Evolutionary conservation across 108 stramenopile species (phyloP).

Genomic region (Conticribra guillardii): DNA sequence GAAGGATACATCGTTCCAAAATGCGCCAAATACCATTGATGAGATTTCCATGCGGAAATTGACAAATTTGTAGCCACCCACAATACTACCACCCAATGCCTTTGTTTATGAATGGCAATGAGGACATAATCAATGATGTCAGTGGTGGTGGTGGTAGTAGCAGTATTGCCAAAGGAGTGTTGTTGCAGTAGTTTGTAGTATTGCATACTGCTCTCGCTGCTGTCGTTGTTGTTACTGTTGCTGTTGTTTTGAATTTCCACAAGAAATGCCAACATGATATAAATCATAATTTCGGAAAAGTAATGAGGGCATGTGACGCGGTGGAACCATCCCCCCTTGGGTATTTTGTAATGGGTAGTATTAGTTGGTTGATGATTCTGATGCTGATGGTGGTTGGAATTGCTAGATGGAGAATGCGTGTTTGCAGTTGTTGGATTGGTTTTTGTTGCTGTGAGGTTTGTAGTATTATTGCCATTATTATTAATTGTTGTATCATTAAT

Average conservation of each 20-base stretch:
- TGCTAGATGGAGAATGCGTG: no score
- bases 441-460: no score
- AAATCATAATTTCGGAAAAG: constrained; percentile 74
- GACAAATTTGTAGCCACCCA: constrained; percentile 71
- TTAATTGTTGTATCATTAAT: no score
- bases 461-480: no score
- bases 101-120: constrained; percentile 3
- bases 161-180: not conserved
- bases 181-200: not conserved
- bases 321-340: constrained; percentile 63
- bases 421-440: no score
- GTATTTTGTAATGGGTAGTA: constrained; percentile 58
- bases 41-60: constrained; percentile 56
- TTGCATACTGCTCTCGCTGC: not conserved
- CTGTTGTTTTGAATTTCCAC: constrained; percentile 4
- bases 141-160: not conserved
- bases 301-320: constrained; percentile 75
- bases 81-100: constrained; percentile 55
- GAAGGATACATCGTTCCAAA: constrained; percentile 23
- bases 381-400: no score
- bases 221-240: not conserved
- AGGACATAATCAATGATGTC: no score
- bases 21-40: constrained; percentile 59
- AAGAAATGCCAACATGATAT: constrained; percentile 57
- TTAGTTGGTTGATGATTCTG: no score